Base-by-base conservation (phyloP, 2,329 filamentous ascomycete species). In the Sordariomycetes sp. region DNA sequence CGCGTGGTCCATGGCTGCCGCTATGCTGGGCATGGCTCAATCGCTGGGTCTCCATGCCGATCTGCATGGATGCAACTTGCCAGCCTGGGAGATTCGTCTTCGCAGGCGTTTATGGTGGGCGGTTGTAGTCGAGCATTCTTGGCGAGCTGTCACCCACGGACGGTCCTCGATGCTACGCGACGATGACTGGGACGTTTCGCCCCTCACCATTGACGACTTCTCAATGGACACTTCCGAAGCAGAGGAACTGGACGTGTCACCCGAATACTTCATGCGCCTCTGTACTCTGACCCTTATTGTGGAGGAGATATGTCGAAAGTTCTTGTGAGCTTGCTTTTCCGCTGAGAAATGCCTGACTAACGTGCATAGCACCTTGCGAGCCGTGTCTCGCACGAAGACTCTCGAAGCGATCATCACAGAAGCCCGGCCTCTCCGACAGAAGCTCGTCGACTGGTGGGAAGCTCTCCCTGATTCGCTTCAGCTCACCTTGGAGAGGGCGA, bases 61-160 rank as follows among this genome's bases (percentile, higher is more conserved):
- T 9, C 41, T 39, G 6, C 30, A 12, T 4, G 28, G 27, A n/a
- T 45, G 42, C 41, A 43, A 40, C 12, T 17, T 45, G 2, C 41
- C 42, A 3, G 8, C 30, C 6, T 37, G 36, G 30, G 42, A 45
- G 16, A 33, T 39, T 14, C 34, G 39, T 11, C 27, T 45, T 18
- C 36, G 42, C 3, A 38, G 42, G 25, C 20, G 42, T 25, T 26
- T 45, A 10, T 45, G 42, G 42, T 45, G 42, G 41, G 24, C 40
- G 7, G 41, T 43, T 5, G 35, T 42, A 4, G 36, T 38, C 16
- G 42, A 45, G 24, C 34, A 43, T 17, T 42, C 34, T 25, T 45
- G 42, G 42, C 42, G 42, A 6, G 32, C 42, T 4, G 32, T 45
- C 21, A 45, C 41, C 11, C 42, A 45, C 18, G 42, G 42, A 4